A percentile compares a stretch with the other conserved stretches of the same genome.
phyloP scores from a whole-genome alignment of 352 stramenopile genomes.

The Pythium guiyangense region DNA sequence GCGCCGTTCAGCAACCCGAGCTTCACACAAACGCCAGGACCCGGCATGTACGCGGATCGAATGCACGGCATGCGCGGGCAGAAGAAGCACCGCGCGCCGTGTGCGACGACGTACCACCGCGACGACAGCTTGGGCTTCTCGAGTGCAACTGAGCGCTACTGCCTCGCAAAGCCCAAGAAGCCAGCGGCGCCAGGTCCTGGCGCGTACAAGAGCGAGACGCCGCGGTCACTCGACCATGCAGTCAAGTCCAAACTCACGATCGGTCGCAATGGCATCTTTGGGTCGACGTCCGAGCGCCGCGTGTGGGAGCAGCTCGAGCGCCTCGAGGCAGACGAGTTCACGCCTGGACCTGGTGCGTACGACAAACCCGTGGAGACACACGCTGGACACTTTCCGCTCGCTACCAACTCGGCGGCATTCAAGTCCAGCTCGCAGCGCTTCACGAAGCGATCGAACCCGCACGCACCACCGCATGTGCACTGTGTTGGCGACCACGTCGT shows the following conservation, averaged over 20 bases:
- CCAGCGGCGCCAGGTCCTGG: conserved; percentile 38
- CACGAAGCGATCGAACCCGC: conserved; percentile 28
- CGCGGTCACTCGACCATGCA: conserved; percentile 45
- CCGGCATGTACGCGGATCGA: conserved; percentile 42
- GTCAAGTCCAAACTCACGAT: conserved; percentile 45
- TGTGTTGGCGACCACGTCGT: conserved; percentile 37
- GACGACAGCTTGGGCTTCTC: conserved; percentile 63
- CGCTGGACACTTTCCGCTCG: conserved; percentile 29
- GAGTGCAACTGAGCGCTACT: conserved; percentile 57
- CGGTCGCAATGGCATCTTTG: conserved; percentile 66
- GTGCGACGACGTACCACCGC: conserved; percentile 12
- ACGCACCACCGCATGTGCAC: conserved; percentile 46
- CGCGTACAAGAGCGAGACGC: conserved; percentile 59
- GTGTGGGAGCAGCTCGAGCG: conserved; percentile 58
- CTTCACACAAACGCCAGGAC: conserved; percentile 52
- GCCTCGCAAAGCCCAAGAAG: conserved; percentile 37
- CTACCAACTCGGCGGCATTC: conserved; percentile 45
- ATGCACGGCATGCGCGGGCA: conserved; percentile 5
- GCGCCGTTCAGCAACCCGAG: conserved; percentile 54
- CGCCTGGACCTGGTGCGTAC: conserved; percentile 60
- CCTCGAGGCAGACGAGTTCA: conserved; percentile 37
- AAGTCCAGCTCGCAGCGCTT: conserved; percentile 57
- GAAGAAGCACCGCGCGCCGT: conserved; percentile 11
- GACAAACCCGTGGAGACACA: conserved; percentile 17
- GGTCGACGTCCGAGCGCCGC: conserved; percentile 66